Evolutionary conservation across 352 stramenopile species (phyloP).

Genomic region (Phytopythium cucurbitacearum): DNA sequence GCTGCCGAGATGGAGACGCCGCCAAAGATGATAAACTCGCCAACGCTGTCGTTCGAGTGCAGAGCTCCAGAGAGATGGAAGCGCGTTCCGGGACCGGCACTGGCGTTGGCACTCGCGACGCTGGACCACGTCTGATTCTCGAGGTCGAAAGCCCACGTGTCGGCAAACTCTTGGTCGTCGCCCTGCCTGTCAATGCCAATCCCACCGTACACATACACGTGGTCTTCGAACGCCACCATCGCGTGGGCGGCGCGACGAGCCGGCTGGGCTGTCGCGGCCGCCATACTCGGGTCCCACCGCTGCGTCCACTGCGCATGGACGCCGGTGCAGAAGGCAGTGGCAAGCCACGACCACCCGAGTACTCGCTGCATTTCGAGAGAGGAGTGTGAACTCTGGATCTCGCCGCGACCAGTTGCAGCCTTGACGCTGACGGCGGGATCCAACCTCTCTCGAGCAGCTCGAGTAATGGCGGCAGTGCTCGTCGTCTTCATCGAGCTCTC

Average conservation of each 20-base stretch:
- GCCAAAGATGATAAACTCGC: constrained; percentile 51
- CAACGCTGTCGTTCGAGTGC: constrained; percentile 32
- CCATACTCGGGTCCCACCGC: constrained; percentile 28
- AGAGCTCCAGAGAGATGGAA: constrained; percentile 40
- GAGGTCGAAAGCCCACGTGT: constrained; percentile 68
- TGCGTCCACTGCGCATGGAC: constrained; percentile 43
- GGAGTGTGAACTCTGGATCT: too few species aligned
- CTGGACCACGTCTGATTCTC: constrained; percentile 25
- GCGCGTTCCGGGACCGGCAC: constrained; percentile 22
- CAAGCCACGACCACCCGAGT: neutral
- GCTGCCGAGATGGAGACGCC: constrained; percentile 32
- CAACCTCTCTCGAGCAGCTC: too few species aligned
- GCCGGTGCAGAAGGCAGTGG: neutral
- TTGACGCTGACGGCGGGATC: neutral
- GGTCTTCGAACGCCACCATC: constrained; percentile 37
- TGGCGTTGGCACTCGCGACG: constrained; percentile 7
- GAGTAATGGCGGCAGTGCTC: too few species aligned
- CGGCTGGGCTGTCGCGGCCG: constrained; percentile 16
- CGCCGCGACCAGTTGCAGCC: neutral
- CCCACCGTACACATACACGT: constrained; percentile 61
- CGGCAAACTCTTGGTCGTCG: constrained; percentile 49
- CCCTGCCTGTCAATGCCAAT: constrained; percentile 26
- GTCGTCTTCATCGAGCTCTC: too few species aligned
- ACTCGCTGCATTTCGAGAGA: too few species aligned
- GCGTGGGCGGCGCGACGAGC: constrained; percentile 53